Percentiles rank a stretch among this genome's conserved stretches.
These are phyloP conservation scores for Candida cerambycidarum DNA, from an alignment of 805 yeast species.

Conservation along the genomic window DNA sequence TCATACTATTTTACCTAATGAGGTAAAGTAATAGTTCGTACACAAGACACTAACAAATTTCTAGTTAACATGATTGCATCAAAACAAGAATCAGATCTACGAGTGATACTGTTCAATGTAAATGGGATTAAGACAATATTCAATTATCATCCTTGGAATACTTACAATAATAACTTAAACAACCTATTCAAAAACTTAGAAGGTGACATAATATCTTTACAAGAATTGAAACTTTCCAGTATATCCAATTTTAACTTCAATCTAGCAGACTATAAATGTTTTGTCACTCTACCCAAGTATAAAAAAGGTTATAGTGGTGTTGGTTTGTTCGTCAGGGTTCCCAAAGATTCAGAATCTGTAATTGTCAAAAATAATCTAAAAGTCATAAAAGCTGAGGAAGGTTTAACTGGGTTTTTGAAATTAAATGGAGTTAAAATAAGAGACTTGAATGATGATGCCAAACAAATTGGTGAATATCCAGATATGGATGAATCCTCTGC, in stretches of 20 bases:
- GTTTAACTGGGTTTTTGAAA: constrained; percentile 69
- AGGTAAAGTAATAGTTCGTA: too few species aligned
- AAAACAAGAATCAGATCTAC: constrained; percentile 18
- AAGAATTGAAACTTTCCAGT: constrained; percentile 68
- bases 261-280: constrained; percentile 59
- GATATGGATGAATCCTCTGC: constrained; percentile 31
- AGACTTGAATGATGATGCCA: constrained; percentile 21
- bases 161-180: constrained; percentile 36
- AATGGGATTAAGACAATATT: constrained; percentile 80
- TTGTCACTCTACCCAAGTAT: constrained; percentile 61
- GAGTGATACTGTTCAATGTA: constrained; percentile 76
- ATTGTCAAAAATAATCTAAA: constrained; percentile 36
- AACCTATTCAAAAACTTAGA: constrained; percentile 51
- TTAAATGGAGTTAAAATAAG: constrained; percentile 15
- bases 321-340: constrained; percentile 69
- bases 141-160: constrained; percentile 83
- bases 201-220: constrained; percentile 82
- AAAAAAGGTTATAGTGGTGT: constrained; percentile 93
- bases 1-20: background rate
- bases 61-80: background rate
- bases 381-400: constrained; percentile 83
- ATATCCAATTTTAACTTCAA: constrained; percentile 36
- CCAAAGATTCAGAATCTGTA: constrained; percentile 44
- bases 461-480: constrained; percentile 73
- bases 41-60: background rate